Evolutionary conservation across 768 basidiomycete genomes (phyloP), one percentile per base, ranked within the genome.

Genomic region (Boletus rubropictus): DNA sequence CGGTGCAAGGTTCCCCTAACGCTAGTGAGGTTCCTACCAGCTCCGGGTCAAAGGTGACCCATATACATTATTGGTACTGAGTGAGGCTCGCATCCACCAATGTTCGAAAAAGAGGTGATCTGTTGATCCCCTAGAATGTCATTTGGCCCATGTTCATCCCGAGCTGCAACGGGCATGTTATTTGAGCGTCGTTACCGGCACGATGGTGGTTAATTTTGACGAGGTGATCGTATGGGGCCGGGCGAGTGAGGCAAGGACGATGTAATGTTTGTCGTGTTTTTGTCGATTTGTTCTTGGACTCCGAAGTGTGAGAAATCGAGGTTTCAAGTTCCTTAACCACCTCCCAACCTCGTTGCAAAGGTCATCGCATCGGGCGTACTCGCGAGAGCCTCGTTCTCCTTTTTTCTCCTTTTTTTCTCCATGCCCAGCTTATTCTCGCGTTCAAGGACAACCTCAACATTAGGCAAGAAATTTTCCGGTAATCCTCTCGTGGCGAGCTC

Each of bases 381-480:
- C 49, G 44, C 57, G 39, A 38, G 40, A 27, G 34, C 34, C 32
- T 32, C 44, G 20, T 49, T 33, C 22, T 39, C 42, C 33, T 34
- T 36, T 39, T 17, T 20, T 37, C n/a, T 46, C 31, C 25, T 35
- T 25, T 18, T 37, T 44, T 45, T 47, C 59, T 65, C 75, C 69
- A 86, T 86, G 84, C 82, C 78, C 72, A 83, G 80, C 66, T 62
- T 86, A 68, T 86, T 86, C 69, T 84, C 84, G 63, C 79, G 84
- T 56, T 63, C 80, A 52, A 77, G 84, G 43, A 83, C 82, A 39
- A 73, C 70, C 46, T 84, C 84, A 18, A 76, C 77, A 3, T 69
- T 79, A 31, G 63, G 66, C 39, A 79, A 76, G 69, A 73, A 69
- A 46, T 56, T 53, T 9, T n/a, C 50, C 15, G 36, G 22, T 50